phyloP scores from a whole-genome alignment of 2,329 filamentous ascomycete species.

The Bipolaris gigantea region DNA sequence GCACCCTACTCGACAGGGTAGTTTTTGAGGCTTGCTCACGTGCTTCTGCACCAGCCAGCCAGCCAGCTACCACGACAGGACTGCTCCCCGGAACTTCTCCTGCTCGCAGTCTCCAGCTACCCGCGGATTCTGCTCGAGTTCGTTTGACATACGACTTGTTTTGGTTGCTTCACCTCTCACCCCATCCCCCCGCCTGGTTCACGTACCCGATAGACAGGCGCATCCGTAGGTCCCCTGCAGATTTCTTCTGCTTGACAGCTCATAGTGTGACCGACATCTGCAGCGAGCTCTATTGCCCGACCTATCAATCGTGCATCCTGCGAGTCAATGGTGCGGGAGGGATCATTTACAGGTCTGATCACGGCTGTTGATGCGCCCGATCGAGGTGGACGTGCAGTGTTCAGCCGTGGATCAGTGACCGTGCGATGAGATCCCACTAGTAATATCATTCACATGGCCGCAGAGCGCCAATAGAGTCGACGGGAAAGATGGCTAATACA shows the following conservation, averaged over 20 bases:
- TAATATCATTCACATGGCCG: constrained; percentile 17
- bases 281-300: constrained; percentile 2
- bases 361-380: constrained; percentile 1
- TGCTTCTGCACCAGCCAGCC: background rate
- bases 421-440: background rate
- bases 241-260: constrained; percentile 5
- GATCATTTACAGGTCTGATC: constrained; percentile 4
- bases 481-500: background rate
- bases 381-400: constrained; percentile 9
- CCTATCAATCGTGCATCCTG: background rate
- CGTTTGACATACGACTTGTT: constrained; percentile 9
- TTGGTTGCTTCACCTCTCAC: too few relatives aligned
- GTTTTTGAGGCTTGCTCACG: background rate
- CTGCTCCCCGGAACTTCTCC: background rate
- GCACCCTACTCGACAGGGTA: background rate
- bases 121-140: background rate
- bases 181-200: background rate
- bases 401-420: constrained; percentile 13
- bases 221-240: background rate
- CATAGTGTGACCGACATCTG: constrained; percentile 1
- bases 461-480: background rate
- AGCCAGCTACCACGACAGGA: constrained; percentile 1
- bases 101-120: background rate
- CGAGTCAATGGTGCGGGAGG: background rate
- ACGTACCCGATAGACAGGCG: background rate